Evolutionary conservation across 305 asterid genomes (phyloP).

Genomic region (Fraxinus xanthoxyloides): DNA sequence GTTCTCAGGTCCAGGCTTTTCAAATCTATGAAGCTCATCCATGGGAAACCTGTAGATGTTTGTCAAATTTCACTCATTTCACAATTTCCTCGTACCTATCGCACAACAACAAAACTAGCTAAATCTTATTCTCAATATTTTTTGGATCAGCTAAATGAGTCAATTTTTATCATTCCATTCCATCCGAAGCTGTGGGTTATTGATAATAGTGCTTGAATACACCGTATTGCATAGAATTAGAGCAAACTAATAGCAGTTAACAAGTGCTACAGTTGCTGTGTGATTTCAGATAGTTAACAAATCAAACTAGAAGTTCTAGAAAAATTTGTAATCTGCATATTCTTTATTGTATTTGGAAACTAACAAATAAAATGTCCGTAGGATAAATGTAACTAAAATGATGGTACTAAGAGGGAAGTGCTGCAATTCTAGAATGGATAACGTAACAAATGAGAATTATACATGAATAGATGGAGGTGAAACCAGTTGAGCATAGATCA

Average conservation of each 20-base stretch:
- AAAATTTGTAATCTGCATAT: too few species aligned
- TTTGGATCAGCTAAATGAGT: not conserved
- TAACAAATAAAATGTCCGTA: too few species aligned
- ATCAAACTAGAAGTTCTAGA: too few species aligned
- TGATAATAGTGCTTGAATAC: not conserved
- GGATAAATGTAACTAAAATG: too few species aligned
- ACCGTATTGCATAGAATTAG: not conserved
- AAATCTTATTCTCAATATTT: not conserved
- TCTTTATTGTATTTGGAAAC: too few species aligned
- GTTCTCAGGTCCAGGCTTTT: constrained; percentile 49
- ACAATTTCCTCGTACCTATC: not conserved
- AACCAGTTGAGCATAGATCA: not conserved
- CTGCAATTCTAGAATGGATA: too few species aligned
- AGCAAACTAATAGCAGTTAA: not conserved
- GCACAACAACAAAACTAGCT: not conserved
- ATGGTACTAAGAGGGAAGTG: too few species aligned
- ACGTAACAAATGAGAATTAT: too few species aligned
- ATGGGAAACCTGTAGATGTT: constrained; percentile 53
- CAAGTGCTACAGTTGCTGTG: too few species aligned
- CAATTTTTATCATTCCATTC: not conserved
- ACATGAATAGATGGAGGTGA: too few species aligned
- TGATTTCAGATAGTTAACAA: too few species aligned
- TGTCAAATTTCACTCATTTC: not conserved
- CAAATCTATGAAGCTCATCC: constrained; percentile 42
- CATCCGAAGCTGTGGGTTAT: not conserved